Evolutionary conservation across 305 asterid species (phyloP).

Genomic region (Fraxinus platypoda): DNA sequence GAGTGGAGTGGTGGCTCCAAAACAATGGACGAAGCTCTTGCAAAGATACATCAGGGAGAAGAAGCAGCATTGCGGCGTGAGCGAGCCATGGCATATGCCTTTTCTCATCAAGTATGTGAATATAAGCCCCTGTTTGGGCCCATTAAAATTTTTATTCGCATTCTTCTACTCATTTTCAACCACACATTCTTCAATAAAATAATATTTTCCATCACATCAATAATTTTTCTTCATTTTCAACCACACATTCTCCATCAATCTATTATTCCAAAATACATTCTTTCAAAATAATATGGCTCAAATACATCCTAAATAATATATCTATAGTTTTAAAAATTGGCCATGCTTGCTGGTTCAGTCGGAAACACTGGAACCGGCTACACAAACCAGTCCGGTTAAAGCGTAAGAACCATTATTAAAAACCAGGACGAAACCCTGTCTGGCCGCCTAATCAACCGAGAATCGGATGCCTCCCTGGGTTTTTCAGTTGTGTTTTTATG

Average conservation of each 20-base stretch:
- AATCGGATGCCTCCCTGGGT: no score
- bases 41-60: conserved; percentile 83
- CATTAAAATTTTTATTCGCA: no score
- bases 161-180: no score
- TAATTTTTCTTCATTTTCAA: no score
- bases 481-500: not conserved
- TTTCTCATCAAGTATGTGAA: conserved; percentile 72
- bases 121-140: no score
- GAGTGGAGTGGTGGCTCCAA: conserved; percentile 90
- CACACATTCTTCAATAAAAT: no score
- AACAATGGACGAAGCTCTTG: conserved; percentile 69
- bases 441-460: not conserved
- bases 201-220: no score
- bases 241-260: no score
- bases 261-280: no score
- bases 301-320: no score
- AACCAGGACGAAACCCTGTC: not conserved
- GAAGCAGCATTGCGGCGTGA: conserved; percentile 89
- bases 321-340: not conserved
- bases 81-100: conserved; percentile 93
- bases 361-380: not conserved
- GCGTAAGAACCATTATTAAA: not conserved
- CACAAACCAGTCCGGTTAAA: not conserved
- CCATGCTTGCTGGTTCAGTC: conserved; percentile 1
- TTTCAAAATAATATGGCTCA: no score